Evolutionary conservation across 208 protist genomes (phyloP).

Genomic region (Leishmania tarentolae): DNA sequence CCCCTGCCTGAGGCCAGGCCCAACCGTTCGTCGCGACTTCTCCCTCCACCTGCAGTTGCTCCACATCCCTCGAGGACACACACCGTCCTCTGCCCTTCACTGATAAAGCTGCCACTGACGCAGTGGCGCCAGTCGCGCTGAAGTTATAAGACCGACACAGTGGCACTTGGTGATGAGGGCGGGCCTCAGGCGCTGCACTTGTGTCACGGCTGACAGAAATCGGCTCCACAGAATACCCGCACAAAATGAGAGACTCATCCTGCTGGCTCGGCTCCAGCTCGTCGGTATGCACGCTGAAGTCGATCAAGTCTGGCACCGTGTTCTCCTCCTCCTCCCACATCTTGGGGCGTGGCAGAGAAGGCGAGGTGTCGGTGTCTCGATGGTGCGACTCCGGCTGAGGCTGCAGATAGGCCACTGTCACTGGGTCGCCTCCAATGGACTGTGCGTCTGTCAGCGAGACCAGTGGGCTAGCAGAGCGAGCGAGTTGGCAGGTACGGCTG

Average conservation of each 20-base stretch:
- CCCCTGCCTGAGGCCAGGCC: neutral
- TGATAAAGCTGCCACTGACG: neutral
- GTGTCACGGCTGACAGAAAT: neutral
- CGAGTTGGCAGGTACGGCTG: neutral
- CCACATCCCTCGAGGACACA: neutral
- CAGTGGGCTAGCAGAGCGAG: constrained; percentile 9
- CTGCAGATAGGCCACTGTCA: neutral
- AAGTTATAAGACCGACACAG: neutral
- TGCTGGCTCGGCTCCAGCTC: constrained; percentile 6
- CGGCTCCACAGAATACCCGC: constrained; percentile 31
- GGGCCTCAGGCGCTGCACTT: too few relatives aligned
- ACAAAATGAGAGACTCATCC: constrained; percentile 26
- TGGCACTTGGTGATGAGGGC: neutral
- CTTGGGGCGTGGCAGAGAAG: neutral
- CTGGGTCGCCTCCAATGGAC: neutral
- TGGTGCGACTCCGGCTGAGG: neutral
- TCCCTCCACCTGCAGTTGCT: neutral
- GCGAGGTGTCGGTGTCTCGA: neutral
- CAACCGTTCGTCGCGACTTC: neutral
- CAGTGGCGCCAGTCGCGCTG: neutral
- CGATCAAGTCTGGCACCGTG: constrained; percentile 18
- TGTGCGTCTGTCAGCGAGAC: constrained; percentile 7
- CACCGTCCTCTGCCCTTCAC: neutral
- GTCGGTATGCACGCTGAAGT: constrained; percentile 35
- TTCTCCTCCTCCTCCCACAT: neutral